phyloP scores from a whole-genome alignment of 805 yeast genomes.

The Zygosaccharomyces pseudorouxii region DNA sequence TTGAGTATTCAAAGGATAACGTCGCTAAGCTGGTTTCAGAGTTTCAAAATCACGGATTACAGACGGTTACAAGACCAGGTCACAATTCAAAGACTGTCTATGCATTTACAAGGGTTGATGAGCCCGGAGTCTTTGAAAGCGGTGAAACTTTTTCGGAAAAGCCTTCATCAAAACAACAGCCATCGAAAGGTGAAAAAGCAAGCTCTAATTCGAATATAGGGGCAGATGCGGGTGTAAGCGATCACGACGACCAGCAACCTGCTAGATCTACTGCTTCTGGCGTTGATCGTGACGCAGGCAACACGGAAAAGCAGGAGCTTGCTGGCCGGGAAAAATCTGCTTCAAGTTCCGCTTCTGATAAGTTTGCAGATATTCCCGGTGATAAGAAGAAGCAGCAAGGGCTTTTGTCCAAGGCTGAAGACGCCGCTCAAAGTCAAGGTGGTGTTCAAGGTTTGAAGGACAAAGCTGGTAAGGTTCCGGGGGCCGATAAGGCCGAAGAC shows the following conservation, averaged over 20 bases:
- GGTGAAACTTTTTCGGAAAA: constrained; percentile 1
- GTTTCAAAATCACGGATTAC: constrained; percentile 24
- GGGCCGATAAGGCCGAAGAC: neutral
- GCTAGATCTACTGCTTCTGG: too few relatives aligned
- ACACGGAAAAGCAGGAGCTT: neutral
- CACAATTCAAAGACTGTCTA: constrained; percentile 18
- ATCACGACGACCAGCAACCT: too few relatives aligned
- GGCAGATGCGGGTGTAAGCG: too few relatives aligned
- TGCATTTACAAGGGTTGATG: constrained; percentile 24
- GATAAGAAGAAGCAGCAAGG: neutral
- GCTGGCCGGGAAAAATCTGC: neutral
- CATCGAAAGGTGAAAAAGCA: neutral
- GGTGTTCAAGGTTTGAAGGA: neutral
- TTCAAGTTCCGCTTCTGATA: neutral
- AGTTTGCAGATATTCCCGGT: neutral
- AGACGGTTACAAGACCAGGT: constrained; percentile 27
- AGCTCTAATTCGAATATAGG: neutral
- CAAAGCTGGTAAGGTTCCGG: neutral
- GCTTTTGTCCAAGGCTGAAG: neutral
- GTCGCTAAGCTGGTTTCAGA: constrained; percentile 24
- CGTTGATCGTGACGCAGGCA: too few relatives aligned
- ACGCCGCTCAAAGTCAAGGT: neutral
- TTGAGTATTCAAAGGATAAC: constrained; percentile 25
- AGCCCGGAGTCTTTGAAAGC: constrained; percentile 5
- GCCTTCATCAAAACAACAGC: neutral